Base-by-base conservation (phyloP, 345 rosid genomes). In the Citrus maxima region DNA sequence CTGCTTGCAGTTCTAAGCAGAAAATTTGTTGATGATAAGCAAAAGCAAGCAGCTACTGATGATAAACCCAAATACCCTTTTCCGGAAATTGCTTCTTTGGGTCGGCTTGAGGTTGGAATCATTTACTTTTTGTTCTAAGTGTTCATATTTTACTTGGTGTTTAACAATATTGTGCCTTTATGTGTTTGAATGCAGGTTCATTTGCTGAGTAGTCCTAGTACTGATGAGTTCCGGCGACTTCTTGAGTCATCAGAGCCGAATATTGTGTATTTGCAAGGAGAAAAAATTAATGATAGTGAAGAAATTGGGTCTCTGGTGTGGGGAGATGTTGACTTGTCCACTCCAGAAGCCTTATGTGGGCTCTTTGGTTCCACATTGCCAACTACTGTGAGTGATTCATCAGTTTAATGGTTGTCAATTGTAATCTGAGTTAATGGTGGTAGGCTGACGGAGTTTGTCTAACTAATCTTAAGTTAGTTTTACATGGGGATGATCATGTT, bases 231-330 rank as follows among this genome's bases (percentile, higher is more conserved):
- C 84, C 86, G 24, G 79, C 88, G 73, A 74, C 89, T 84, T 78
- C 80, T 92, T 67, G 92, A 86, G 82, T 86, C 90, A 0, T 82
- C 87, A 10, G 90, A 88, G 73, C 93, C 97, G 16, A 89, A 84
- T 83, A 74, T 97, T 77, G 95, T 97, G 35, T 97, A 93, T 88
- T 82, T 97, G 82, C 97, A 88, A 90, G 98, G 98, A 35, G 90
- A 86, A 81, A 89, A 79, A 79, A 78, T 55, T 79, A 91, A 86
- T 81, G 93, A 84, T 67, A 59, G 80, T 82, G 98, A 94, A 85
- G 93, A 90, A 88, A 82, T 89, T 80, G 98, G 97, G 42, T 78
- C 94, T 56, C 74, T 93, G 71, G 78, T 86, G 60, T 89, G 88
- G 92, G 89, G 87, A 81, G 87, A 85, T 87, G 49, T 79, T 81